Percentiles rank a stretch among this genome's conserved stretches.
These are phyloP conservation scores for Xanthoceras sorbifolium DNA, from an alignment of 345 rosid species.

Conservation along the genomic window DNA sequence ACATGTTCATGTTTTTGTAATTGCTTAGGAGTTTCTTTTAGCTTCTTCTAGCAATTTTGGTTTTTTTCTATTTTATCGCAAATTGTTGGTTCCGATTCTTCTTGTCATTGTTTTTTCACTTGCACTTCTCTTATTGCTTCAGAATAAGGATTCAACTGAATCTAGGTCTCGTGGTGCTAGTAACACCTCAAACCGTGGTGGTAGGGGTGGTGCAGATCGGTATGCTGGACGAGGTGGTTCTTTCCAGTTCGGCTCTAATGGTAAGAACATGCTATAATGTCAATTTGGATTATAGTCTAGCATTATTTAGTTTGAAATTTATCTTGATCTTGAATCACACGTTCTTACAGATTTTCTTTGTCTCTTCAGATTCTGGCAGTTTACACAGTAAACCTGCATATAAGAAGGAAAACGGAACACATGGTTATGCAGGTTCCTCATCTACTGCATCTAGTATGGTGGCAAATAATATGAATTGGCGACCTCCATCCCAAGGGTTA, in stretches of 20 bases:
- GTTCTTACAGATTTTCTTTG: conserved; percentile 14
- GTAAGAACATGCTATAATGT: conserved; percentile 41
- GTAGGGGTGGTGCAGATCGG: conserved; percentile 73
- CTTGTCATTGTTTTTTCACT: conserved; percentile 5
- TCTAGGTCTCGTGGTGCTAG: conserved; percentile 62
- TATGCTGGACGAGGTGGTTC: conserved; percentile 61
- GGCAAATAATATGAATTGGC: conserved; percentile 40
- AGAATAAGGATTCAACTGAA: conserved; percentile 74
- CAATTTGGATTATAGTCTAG: conserved; percentile 1
- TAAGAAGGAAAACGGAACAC: conserved; percentile 82
- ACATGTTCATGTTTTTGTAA: background rate
- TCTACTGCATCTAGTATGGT: conserved; percentile 51
- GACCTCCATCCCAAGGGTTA: conserved; percentile 55
- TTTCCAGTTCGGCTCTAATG: conserved; percentile 46
- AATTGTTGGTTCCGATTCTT: background rate
- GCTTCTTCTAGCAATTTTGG: conserved; percentile 5
- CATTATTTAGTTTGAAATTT: background rate
- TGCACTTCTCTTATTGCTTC: conserved; percentile 29
- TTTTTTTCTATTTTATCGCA: too few relatives aligned
- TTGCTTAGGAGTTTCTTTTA: conserved; percentile 5
- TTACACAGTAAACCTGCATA: conserved; percentile 57
- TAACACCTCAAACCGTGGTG: conserved; percentile 58
- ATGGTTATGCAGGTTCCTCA: conserved; percentile 48
- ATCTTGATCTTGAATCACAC: conserved; percentile 9
- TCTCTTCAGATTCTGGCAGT: conserved; percentile 60